These are phyloP conservation scores for Echinochloa phyllopogon DNA, from an alignment of 176 grass and related monocot genomes.

Conservation along the genomic window DNA sequence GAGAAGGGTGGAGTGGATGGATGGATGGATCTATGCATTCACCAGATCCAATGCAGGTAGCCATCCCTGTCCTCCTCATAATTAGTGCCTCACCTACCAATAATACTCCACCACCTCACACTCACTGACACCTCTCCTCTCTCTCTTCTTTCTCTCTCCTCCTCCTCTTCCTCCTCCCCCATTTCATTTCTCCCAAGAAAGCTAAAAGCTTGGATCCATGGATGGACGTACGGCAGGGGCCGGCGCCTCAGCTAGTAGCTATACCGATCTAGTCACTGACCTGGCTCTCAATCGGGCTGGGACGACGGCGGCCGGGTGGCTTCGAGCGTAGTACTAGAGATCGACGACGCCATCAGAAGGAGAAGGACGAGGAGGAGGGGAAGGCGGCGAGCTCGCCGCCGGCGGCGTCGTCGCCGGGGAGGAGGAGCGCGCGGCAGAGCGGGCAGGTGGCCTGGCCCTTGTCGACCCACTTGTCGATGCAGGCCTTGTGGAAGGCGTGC, in stretches of 20 bases:
- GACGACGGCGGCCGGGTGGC: not conserved
- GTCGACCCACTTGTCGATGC: slow-evolving; percentile 92
- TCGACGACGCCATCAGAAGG: slow-evolving; percentile 31
- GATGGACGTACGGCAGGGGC: slow-evolving; percentile 4
- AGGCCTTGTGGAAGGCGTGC: slow-evolving; percentile 82
- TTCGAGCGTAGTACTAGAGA: not conserved
- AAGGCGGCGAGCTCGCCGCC: not conserved
- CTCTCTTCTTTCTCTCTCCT: not conserved
- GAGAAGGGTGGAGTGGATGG: not conserved
- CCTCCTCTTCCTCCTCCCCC: not conserved
- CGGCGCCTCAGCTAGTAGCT: not conserved
- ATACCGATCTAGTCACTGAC: slow-evolving; percentile 32
- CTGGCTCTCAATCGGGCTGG: slow-evolving; percentile 6
- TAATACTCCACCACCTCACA: slow-evolving; percentile 45
- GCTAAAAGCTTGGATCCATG: slow-evolving; percentile 37
- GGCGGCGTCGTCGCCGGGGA: slow-evolving; percentile 28
- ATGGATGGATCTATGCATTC: slow-evolving; percentile 39
- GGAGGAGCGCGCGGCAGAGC: slow-evolving; percentile 64
- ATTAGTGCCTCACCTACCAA: slow-evolving; percentile 51
- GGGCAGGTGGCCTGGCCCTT: slow-evolving; percentile 81
- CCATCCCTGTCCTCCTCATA: slow-evolving; percentile 60
- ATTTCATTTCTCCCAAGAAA: slow-evolving; percentile 25
- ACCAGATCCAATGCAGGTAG: slow-evolving; percentile 63
- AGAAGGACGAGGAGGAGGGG: not conserved
- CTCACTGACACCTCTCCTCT: slow-evolving; percentile 20